Evolutionary conservation across 1,139 yeast species (phyloP).

Genomic region (Diutina rugosa): DNA sequence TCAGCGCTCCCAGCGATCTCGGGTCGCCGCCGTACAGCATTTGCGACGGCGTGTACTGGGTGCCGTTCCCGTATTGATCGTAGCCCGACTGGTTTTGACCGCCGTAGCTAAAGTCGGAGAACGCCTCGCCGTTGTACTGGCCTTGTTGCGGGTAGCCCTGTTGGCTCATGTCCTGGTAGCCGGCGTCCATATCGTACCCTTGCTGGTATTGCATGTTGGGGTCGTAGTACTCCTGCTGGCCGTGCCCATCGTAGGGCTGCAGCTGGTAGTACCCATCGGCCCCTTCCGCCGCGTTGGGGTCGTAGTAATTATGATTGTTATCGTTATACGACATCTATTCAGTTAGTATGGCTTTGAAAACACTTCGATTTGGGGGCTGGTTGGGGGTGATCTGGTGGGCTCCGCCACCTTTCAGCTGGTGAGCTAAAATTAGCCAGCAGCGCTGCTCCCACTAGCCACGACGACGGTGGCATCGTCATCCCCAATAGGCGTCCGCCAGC

Average conservation of each 20-base stretch:
- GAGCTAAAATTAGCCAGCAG: too few species aligned
- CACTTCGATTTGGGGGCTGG: neutral
- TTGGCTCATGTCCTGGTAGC: conserved; percentile 24
- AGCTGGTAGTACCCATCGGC: conserved; percentile 37
- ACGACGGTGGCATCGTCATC: too few species aligned
- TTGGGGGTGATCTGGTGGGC: neutral
- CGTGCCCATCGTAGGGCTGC: conserved; percentile 20
- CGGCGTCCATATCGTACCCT: conserved; percentile 36
- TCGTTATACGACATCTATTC: conserved; percentile 13
- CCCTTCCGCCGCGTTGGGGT: conserved; percentile 28
- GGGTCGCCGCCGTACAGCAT: conserved; percentile 68
- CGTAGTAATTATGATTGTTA: conserved; percentile 36
- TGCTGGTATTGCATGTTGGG: conserved; percentile 42
- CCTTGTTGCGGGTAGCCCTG: conserved; percentile 22
- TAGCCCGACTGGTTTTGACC: conserved; percentile 48
- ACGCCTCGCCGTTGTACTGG: conserved; percentile 49
- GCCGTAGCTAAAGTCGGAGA: conserved; percentile 66
- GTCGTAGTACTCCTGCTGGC: conserved; percentile 29
- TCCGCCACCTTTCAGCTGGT: too few species aligned
- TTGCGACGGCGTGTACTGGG: conserved; percentile 72
- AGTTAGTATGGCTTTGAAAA: neutral
- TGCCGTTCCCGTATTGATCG: conserved; percentile 51
- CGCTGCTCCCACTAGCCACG: too few species aligned
- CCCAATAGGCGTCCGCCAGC: too few species aligned
- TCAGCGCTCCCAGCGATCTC: conserved; percentile 86